Conservation (phyloP, 768 basidiomycete species). For the Termitomyces sp. region DNA sequence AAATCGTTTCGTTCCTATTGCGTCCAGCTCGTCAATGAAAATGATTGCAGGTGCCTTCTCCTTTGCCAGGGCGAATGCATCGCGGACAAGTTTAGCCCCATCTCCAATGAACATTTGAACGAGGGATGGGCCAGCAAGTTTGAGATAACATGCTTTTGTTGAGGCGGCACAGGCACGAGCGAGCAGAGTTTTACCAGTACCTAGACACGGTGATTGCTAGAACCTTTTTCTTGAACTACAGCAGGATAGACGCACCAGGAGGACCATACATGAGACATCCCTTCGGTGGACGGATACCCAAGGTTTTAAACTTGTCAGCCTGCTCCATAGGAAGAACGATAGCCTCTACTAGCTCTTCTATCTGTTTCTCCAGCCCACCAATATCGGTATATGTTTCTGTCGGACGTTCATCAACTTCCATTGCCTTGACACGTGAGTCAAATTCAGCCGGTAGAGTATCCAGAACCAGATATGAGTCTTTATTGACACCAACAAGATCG, state of each 20-base stretch:
- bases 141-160: slow-evolving; percentile 96
- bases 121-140: slow-evolving; percentile 94
- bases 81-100: slow-evolving; percentile 96
- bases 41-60: slow-evolving; percentile 99
- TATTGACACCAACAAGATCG: slow-evolving; percentile 98
- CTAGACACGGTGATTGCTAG: slow-evolving; percentile 18
- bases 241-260: slow-evolving; percentile 55
- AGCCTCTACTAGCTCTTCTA: slow-evolving; percentile 96
- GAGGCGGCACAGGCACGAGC: slow-evolving; percentile 98
- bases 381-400: slow-evolving; percentile 98
- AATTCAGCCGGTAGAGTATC: slow-evolving; percentile 96
- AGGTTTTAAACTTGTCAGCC: slow-evolving; percentile 94
- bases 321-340: slow-evolving; percentile 99
- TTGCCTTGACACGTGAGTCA: slow-evolving; percentile 97
- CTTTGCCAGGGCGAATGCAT: slow-evolving; percentile 96
- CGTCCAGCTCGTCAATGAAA: slow-evolving; percentile 97
- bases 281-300: slow-evolving; percentile 98
- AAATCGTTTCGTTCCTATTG: slow-evolving; percentile 98
- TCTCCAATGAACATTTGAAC: slow-evolving; percentile 99
- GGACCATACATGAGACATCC: slow-evolving; percentile 99
- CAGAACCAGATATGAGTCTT: slow-evolving; percentile 95
- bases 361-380: slow-evolving; percentile 98
- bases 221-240: background rate
- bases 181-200: slow-evolving; percentile 96
- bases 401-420: slow-evolving; percentile 98